Evolutionary conservation across 1,284 basidiomycete species (phyloP).

Genomic region (Apiotrichum brassicae): DNA sequence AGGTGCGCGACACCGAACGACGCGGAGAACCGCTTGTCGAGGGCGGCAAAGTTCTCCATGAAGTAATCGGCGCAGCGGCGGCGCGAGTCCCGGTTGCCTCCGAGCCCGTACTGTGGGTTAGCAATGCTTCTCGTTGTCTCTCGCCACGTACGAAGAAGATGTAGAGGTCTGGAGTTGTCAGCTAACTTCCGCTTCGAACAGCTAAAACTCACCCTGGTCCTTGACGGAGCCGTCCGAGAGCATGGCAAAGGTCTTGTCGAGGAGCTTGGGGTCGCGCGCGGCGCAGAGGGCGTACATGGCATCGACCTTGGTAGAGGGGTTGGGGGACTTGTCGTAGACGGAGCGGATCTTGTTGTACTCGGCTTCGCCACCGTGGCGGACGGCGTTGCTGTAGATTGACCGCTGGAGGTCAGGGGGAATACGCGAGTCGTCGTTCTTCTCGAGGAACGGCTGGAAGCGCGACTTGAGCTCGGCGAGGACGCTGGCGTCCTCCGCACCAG

Average conservation of each 20-base stretch:
- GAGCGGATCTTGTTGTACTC: constrained; percentile 72
- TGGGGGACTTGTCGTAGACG: constrained; percentile 66
- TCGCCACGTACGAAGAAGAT: constrained; percentile 44
- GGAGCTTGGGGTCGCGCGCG: constrained; percentile 42
- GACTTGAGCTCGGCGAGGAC: constrained; percentile 66
- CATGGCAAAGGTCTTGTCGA: constrained; percentile 59
- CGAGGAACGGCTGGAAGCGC: constrained; percentile 67
- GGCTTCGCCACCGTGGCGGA: constrained; percentile 64
- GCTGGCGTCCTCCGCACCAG: constrained; percentile 58
- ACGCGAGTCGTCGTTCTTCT: constrained; percentile 66
- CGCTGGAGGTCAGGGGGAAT: constrained; percentile 72
- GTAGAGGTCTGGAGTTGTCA: constrained; percentile 50
- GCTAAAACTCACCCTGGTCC: constrained; percentile 49
- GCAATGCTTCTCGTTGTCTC: constrained; percentile 17
- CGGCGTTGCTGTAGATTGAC: constrained; percentile 47
- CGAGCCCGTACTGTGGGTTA: constrained; percentile 41
- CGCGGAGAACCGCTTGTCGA: constrained; percentile 5
- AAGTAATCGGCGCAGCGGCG: constrained; percentile 49
- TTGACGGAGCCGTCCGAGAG: constrained; percentile 51
- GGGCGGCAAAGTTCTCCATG: constrained; percentile 55
- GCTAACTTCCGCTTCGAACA: neutral
- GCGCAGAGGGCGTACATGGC: constrained; percentile 55
- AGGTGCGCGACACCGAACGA: constrained; percentile 50
- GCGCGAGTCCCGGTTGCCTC: constrained; percentile 36
- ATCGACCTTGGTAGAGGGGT: constrained; percentile 62